These are phyloP conservation scores for Fusarium sp. DNA, from an alignment of 2,329 filamentous ascomycete species.

Conservation along the genomic window DNA sequence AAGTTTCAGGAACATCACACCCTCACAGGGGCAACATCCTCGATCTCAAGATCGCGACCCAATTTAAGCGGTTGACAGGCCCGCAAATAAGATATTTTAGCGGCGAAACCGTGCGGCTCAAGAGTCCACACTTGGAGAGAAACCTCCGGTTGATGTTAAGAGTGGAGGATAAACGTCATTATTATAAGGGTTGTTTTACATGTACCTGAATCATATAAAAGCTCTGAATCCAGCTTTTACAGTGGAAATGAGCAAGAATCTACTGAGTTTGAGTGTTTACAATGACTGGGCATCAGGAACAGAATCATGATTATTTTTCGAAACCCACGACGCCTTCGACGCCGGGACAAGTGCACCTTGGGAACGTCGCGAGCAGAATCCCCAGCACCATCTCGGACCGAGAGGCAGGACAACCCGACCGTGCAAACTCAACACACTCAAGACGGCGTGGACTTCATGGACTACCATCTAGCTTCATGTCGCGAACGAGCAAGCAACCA, in stretches of 20 bases:
- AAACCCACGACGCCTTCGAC: slow-evolving; percentile 8
- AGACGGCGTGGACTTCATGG: background rate
- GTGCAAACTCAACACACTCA: background rate
- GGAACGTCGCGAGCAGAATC: slow-evolving; percentile 17
- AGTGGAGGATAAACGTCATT: slow-evolving; percentile 25
- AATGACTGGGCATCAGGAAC: slow-evolving; percentile 1
- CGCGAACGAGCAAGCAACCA: slow-evolving; percentile 7
- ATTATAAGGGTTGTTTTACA: background rate
- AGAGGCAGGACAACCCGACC: background rate
- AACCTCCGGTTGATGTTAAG: slow-evolving; percentile 15
- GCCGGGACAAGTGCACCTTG: slow-evolving; percentile 17
- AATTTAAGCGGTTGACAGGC: background rate
- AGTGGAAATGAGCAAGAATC: background rate
- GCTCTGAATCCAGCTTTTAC: background rate
- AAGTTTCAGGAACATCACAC: background rate
- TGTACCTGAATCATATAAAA: background rate
- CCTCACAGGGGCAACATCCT: background rate
- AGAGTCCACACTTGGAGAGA: slow-evolving; percentile 8
- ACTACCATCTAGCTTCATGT: background rate
- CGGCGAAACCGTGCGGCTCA: background rate
- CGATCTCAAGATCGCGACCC: background rate
- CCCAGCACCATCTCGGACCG: slow-evolving; percentile 15
- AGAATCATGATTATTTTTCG: slow-evolving; percentile 21
- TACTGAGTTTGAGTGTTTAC: accelerated
- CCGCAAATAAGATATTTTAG: slow-evolving; percentile 7